Conservation (phyloP, 768 basidiomycete species). For the Termitomyces bulborhizus region DNA sequence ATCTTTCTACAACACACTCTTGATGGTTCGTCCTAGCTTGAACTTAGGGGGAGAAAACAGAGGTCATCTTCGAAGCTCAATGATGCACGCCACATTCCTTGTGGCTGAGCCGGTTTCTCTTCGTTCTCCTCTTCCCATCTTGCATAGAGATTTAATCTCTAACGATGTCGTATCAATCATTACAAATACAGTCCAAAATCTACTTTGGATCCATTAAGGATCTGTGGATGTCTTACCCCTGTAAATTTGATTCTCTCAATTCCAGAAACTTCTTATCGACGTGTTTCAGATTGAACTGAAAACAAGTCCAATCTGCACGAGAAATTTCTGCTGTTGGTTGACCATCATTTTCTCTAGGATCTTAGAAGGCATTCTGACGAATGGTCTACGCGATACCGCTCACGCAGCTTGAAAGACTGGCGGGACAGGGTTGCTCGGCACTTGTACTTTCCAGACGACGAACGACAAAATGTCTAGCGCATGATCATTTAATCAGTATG, state of each 20-base stretch:
- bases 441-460: no score
- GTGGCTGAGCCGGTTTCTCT: not conserved
- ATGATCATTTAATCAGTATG: not conserved
- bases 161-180: not conserved
- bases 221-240: not conserved
- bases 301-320: not conserved
- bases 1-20: not conserved
- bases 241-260: not conserved
- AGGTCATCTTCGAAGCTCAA: not conserved
- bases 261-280: not conserved
- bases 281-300: not conserved
- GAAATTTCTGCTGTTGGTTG: not conserved
- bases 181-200: not conserved
- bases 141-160: not conserved
- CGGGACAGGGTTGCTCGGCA: not conserved
- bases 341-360: not conserved
- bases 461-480: not conserved
- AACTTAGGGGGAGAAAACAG: not conserved
- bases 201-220: not conserved
- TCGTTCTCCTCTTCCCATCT: not conserved
- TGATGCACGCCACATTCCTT: constrained; percentile 5
- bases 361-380: not conserved
- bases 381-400: not conserved
- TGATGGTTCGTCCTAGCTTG: not conserved
- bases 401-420: not conserved